Percentiles rank a stretch among this genome's conserved stretches.
phyloP scores from a whole-genome alignment of 208 protist genomes.

The Vickermania ingenoplastis region DNA sequence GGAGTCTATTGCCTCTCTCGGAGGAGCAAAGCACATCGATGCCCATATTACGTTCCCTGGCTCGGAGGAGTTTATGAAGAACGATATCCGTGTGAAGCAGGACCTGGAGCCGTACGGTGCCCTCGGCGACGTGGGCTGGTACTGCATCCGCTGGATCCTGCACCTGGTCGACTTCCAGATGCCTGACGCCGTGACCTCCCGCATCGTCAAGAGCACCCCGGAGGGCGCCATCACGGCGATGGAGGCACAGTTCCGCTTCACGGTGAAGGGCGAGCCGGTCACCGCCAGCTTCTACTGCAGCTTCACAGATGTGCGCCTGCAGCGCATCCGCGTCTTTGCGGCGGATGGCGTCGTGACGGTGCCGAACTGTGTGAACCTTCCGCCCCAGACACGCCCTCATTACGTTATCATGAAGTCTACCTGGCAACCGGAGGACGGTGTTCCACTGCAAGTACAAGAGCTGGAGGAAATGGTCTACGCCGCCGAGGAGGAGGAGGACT shows the following conservation, averaged over 20 bases:
- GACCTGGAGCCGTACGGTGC: slow-evolving; percentile 50
- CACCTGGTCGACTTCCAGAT: slow-evolving; percentile 52
- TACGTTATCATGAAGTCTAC: slow-evolving; percentile 12
- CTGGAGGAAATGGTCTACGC: slow-evolving; percentile 18
- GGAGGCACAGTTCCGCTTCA: slow-evolving; percentile 45
- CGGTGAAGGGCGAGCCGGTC: slow-evolving; percentile 10
- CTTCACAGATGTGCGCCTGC: slow-evolving; percentile 43
- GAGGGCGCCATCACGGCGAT: slow-evolving; percentile 49
- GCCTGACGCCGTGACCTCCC: slow-evolving; percentile 30
- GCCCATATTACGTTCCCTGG: slow-evolving; percentile 39
- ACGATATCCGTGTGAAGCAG: slow-evolving; percentile 51
- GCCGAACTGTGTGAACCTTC: slow-evolving; percentile 41
- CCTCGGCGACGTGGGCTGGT: slow-evolving; percentile 69
- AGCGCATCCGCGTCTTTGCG: slow-evolving; percentile 36
- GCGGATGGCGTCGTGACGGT: slow-evolving; percentile 39
- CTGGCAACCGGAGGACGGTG: slow-evolving; percentile 5
- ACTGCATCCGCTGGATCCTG: slow-evolving; percentile 60
- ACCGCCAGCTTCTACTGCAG: slow-evolving; percentile 55
- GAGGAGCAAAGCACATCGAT: slow-evolving; percentile 33
- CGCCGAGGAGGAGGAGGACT: slow-evolving; percentile 15
- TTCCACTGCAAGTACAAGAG: slow-evolving; percentile 15
- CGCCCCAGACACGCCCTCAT: slow-evolving; percentile 22
- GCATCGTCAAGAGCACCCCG: slow-evolving; percentile 26
- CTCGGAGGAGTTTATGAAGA: slow-evolving; percentile 32
- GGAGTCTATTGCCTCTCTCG: slow-evolving; percentile 18